phyloP scores from a whole-genome alignment of 164 flowering plant species.

The Echeveria elegans region DNA sequence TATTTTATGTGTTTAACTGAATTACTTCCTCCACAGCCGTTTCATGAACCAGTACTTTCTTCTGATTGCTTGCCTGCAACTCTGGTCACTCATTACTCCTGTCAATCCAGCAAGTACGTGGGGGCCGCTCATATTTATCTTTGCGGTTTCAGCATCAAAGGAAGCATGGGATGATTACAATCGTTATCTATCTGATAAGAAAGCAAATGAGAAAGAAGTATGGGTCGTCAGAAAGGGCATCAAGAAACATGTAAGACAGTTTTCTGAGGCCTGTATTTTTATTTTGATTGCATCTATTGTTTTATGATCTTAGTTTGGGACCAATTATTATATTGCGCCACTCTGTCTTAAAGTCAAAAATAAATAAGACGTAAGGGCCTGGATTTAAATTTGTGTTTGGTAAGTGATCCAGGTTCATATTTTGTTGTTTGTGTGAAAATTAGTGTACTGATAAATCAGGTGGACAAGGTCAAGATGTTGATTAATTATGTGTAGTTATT shows the following conservation, averaged over 20 bases:
- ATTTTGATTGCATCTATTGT: conserved; percentile 4
- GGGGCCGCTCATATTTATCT: conserved; percentile 97
- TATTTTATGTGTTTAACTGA: conserved; percentile 1
- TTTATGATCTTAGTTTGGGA: neutral
- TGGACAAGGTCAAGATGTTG: too few species aligned
- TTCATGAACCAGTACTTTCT: conserved; percentile 98
- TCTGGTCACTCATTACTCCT: conserved; percentile 99
- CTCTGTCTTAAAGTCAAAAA: neutral
- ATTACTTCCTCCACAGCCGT: conserved; percentile 53
- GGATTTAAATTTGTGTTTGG: neutral
- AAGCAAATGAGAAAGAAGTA: conserved; percentile 96
- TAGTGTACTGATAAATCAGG: too few species aligned
- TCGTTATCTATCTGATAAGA: conserved; percentile 89
- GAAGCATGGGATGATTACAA: conserved; percentile 99
- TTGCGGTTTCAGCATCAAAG: conserved; percentile 95
- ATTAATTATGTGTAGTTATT: too few species aligned
- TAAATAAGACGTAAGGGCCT: neutral
- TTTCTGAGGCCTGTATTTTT: neutral
- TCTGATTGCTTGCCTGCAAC: conserved; percentile 97
- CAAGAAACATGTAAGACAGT: conserved; percentile 58
- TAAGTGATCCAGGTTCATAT: neutral
- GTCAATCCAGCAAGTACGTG: conserved; percentile 99
- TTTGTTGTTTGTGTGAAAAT: too few species aligned
- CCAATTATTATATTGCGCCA: neutral
- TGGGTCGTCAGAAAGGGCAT: conserved; percentile 80